Base-by-base conservation (phyloP, 768 basidiomycete species). In the Leccinellum albellum region DNA sequence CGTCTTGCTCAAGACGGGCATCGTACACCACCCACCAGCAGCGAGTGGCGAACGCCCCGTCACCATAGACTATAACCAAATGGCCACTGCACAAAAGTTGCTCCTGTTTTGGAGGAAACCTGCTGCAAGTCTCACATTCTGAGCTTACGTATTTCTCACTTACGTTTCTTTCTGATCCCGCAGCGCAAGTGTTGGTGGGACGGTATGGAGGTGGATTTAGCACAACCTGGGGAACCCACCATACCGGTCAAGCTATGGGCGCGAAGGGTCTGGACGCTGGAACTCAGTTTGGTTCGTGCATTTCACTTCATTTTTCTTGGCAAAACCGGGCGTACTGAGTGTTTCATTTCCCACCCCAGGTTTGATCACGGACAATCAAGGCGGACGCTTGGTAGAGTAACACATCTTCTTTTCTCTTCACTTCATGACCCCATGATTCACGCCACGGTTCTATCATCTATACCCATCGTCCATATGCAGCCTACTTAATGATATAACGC, bases 141-240 rank as follows among this genome's bases (percentile, higher is more conserved):
- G 2, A 14, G 7, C 21, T 21, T 23, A 17, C 15, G n/a, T 28
- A 15, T 29, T 21, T 47, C 31, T 57, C 37, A 54, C 33, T 50
- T 35, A 46, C 29, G 21, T 17, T 28, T 32, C n/a, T 40, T 40
- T 40, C 29, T 29, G 3, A 21, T n/a, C 33, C n/a, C 31, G 14
- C 62, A 98, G 95, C 81, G 97, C 42, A 98, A 99, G 77, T 98
- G 96, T 75, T 99, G 97, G 97, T 99, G 97, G 97, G 97, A 99
- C 65, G 96, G 96, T 12, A 79, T 94, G 37, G 94, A 96, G 62
- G 85, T 96, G 20, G 91, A 97, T 53, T 69, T 98, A 44, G 84
- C 88, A 8, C 78, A 80, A 4, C 70, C 77, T 1, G 84, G 76
- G 4, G 79, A 79, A 35, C 74, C 82, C 51, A 67, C 80, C 9